Evolutionary conservation across 177 flowering plant species (phyloP).

Genomic region (Vitis hybrid): DNA sequence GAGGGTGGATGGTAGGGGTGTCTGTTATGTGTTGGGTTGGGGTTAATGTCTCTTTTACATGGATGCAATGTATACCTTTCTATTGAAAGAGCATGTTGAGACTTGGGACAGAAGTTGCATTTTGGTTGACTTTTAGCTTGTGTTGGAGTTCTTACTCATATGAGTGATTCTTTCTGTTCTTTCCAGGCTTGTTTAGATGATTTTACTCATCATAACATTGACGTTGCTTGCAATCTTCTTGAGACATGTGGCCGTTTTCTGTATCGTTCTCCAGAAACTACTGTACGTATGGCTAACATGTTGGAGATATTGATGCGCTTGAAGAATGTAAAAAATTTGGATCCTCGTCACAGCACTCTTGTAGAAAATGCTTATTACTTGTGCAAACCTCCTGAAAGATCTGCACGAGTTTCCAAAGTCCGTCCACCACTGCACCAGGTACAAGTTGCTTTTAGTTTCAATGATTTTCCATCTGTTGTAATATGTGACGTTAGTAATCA

Average conservation of each 20-base stretch:
- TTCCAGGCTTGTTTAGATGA: constrained; percentile 95
- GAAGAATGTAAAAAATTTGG: constrained; percentile 97
- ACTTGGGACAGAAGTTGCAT: background rate
- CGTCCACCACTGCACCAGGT: constrained; percentile 99
- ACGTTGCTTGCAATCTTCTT: constrained; percentile 99
- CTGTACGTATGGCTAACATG: constrained; percentile 93
- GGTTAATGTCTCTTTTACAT: too few species aligned
- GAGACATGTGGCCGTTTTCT: constrained; percentile 99
- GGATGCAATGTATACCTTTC: background rate
- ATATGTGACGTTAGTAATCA: background rate
- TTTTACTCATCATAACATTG: constrained; percentile 96
- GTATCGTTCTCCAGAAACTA: constrained; percentile 96
- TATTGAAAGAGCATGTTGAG: constrained; percentile 4
- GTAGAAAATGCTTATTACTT: constrained; percentile 98
- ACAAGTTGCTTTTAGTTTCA: constrained; percentile 2
- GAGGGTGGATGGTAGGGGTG: too few species aligned
- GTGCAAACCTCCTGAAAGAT: constrained; percentile 98
- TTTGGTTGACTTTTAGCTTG: background rate
- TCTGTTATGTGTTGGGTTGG: too few species aligned
- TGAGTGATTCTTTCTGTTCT: constrained; percentile 7
- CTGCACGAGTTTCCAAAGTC: constrained; percentile 87
- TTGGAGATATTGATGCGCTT: constrained; percentile 96
- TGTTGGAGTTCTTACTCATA: constrained; percentile 1
- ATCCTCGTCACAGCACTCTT: constrained; percentile 95
- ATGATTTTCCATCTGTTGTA: background rate